phyloP scores from a whole-genome alignment of 768 basidiomycete genomes.

The Austroboletus eburneus region DNA sequence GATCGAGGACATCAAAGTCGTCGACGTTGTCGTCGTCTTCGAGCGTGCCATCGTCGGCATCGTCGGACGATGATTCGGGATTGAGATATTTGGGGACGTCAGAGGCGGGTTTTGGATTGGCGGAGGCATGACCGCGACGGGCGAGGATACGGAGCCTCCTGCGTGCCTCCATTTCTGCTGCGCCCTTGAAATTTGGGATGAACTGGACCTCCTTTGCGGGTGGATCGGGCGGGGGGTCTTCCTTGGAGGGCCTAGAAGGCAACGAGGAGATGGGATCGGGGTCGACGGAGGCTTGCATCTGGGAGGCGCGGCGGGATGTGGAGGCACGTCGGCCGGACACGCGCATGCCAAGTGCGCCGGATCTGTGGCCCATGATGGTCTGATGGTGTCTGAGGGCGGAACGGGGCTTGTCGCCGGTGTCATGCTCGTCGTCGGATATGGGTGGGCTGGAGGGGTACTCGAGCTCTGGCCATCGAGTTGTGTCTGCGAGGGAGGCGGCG shows the following conservation, averaged over 20 bases:
- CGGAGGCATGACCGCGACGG: constrained; percentile 40
- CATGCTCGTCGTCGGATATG: constrained; percentile 65
- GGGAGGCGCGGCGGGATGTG: constrained; percentile 47
- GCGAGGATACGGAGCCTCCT: constrained; percentile 64
- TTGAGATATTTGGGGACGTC: constrained; percentile 40
- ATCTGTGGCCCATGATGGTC: constrained; percentile 77
- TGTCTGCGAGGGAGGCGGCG: constrained; percentile 75
- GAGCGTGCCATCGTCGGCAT: constrained; percentile 44
- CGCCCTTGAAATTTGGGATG: constrained; percentile 75
- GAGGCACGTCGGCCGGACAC: constrained; percentile 62
- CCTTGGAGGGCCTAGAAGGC: not conserved
- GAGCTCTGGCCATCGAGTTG: constrained; percentile 83
- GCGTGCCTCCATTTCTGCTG: constrained; percentile 82
- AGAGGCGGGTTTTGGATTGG: constrained; percentile 21
- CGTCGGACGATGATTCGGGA: constrained; percentile 46
- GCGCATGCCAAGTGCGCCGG: constrained; percentile 73
- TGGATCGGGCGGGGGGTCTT: constrained; percentile 26
- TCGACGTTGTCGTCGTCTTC: constrained; percentile 48
- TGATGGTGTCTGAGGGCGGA: constrained; percentile 71
- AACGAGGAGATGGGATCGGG: no score
- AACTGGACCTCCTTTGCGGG: constrained; percentile 56
- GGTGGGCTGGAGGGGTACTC: constrained; percentile 65
- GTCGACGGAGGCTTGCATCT: no score
- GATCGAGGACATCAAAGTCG: constrained; percentile 48
- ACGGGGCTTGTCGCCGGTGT: constrained; percentile 31